Percentiles rank a stretch among this genome's conserved stretches.
phyloP scores from a whole-genome alignment of 208 protist species.

The Leishmania amazonensis region DNA sequence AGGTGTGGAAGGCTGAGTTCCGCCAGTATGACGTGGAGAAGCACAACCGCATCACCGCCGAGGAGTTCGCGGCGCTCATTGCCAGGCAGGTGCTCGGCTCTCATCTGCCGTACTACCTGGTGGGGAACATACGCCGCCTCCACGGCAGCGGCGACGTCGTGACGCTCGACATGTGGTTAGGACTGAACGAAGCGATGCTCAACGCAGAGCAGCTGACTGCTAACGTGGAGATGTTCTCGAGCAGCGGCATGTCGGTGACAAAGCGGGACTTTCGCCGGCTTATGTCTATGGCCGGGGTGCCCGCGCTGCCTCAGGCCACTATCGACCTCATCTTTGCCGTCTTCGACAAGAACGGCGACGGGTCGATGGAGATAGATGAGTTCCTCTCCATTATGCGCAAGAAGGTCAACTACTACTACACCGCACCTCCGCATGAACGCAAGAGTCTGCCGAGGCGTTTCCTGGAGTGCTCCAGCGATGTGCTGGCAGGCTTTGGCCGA shows the following conservation, averaged over 20 bases:
- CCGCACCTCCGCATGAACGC: conserved; percentile 27
- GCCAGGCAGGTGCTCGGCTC: conserved; percentile 79
- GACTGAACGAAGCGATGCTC: conserved; percentile 76
- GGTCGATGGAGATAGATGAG: conserved; percentile 84
- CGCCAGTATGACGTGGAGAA: conserved; percentile 62
- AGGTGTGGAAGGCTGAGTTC: conserved; percentile 87
- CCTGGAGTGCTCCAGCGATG: conserved; percentile 50
- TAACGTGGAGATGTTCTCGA: conserved; percentile 69
- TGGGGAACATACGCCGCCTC: conserved; percentile 80
- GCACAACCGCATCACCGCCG: conserved; percentile 55
- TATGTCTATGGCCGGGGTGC: conserved; percentile 52
- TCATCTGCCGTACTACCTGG: conserved; percentile 85
- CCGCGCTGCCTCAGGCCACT: conserved; percentile 34
- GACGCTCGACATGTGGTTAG: conserved; percentile 72
- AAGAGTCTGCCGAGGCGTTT: conserved; percentile 59
- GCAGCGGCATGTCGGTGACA: conserved; percentile 59
- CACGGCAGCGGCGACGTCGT: conserved; percentile 41
- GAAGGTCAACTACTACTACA: conserved; percentile 77
- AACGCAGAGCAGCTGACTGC: conserved; percentile 50
- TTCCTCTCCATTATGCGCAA: conserved; percentile 81
- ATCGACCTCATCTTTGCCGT: conserved; percentile 72
- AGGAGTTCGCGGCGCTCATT: conserved; percentile 79
- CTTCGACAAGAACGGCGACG: conserved; percentile 87
- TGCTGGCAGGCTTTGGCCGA: conserved; percentile 8
- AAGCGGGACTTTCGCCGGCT: conserved; percentile 63